Percentiles rank a stretch among this genome's conserved stretches.
Evolutionary conservation across 2,329 filamentous ascomycete species (phyloP).

Genomic region (Furcasterigmium furcatum): DNA sequence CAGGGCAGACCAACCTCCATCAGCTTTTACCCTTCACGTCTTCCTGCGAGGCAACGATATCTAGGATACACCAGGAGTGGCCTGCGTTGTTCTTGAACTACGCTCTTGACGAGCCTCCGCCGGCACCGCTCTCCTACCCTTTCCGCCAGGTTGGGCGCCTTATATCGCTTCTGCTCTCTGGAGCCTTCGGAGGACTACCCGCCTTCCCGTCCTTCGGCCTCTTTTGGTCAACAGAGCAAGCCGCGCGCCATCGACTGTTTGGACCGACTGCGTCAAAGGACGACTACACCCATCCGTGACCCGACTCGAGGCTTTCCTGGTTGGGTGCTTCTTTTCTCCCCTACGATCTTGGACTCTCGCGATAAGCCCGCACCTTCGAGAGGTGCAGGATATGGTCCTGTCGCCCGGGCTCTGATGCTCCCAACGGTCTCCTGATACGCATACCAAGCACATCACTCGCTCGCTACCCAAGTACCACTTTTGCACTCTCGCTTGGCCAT

Average conservation of each 20-base stretch:
- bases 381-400: no score
- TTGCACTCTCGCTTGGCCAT: neutral
- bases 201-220: slow-evolving; percentile 2
- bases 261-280: slow-evolving; percentile 9
- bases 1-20: neutral
- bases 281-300: neutral
- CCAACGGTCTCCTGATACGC: neutral
- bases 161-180: slow-evolving; percentile 1
- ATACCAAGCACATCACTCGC: no score
- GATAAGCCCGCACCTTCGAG: no score
- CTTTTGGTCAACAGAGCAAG: slow-evolving; percentile 7
- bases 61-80: neutral
- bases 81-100: neutral
- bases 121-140: neutral
- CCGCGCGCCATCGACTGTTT: slow-evolving; percentile 5
- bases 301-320: slow-evolving; percentile 10
- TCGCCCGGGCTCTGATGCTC: neutral
- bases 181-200: slow-evolving; percentile 5
- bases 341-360: no score
- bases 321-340: slow-evolving; percentile 16
- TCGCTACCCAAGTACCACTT: no score
- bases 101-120: neutral
- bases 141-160: neutral
- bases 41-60: neutral
- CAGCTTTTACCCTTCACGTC: neutral